phyloP scores from a whole-genome alignment of 2,329 filamentous ascomycete species.

The Cercospora zeae-maydis region DNA sequence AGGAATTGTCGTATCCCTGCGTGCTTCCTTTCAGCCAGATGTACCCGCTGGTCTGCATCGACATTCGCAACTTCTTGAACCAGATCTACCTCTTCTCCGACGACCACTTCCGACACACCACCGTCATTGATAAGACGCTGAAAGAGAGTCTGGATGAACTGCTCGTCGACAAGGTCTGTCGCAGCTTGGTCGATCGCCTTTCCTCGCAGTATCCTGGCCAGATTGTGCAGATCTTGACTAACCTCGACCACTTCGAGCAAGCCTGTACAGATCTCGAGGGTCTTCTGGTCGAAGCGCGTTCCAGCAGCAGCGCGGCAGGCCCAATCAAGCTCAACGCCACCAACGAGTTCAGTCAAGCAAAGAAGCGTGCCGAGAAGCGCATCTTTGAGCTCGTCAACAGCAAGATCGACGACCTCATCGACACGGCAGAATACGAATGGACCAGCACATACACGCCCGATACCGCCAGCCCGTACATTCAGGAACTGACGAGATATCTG shows the following conservation, averaged over 20 bases:
- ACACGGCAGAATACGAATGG: slow-evolving; percentile 97
- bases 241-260: slow-evolving; percentile 92
- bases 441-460: slow-evolving; percentile 58
- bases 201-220: slow-evolving; percentile 93
- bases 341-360: slow-evolving; percentile 79
- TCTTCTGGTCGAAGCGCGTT: slow-evolving; percentile 78
- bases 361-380: slow-evolving; percentile 93
- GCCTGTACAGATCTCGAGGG: slow-evolving; percentile 88
- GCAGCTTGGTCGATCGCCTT: slow-evolving; percentile 80
- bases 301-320: slow-evolving; percentile 74
- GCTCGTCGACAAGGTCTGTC: slow-evolving; percentile 88
- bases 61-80: slow-evolving; percentile 95
- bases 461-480: slow-evolving; percentile 90
- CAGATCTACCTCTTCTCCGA: slow-evolving; percentile 98
- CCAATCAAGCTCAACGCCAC: slow-evolving; percentile 79
- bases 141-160: slow-evolving; percentile 88
- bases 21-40: slow-evolving; percentile 98
- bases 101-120: slow-evolving; percentile 88
- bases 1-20: slow-evolving; percentile 78
- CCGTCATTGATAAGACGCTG: slow-evolving; percentile 85
- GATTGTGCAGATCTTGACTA: slow-evolving; percentile 97
- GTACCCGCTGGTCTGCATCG: slow-evolving; percentile 97
- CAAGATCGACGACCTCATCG: slow-evolving; percentile 95
- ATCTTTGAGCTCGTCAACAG: slow-evolving; percentile 98
- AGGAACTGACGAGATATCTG: slow-evolving; percentile 86